Base-by-base conservation (phyloP, 1,284 basidiomycete genomes). In the Cutaneotrichosporon arboriforme region DNA sequence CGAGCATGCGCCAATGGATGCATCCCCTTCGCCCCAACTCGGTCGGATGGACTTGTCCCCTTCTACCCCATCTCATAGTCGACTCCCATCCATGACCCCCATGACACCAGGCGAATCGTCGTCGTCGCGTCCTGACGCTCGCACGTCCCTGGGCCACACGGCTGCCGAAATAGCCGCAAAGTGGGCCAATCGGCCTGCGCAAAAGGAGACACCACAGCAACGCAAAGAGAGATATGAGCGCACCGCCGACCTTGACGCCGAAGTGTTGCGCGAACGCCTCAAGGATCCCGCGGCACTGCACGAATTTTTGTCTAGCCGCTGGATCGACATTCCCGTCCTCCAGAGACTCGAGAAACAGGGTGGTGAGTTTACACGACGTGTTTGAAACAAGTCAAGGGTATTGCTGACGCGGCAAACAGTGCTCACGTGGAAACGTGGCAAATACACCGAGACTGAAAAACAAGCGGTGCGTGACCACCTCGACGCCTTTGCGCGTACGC, bases 401-500 rank as follows among this genome's bases (percentile, higher is more conserved):
- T 31, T 5, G 45, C 51, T 62, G 46, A 56, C 49, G 26, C 26
- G 26, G 26, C 26, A 31, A 31, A 20, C 44, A 72, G 70, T 71
- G 33, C 37, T 73, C 33, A 56, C 39, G 3, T 66, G 64, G 55
- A 67, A 65, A 47, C 63, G 63, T 31, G 70, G 70, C 8, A 67
- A 64, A 38, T 67, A 67, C 38, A 54, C 58, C 8, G 54, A 58
- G 13, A 52, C 52, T 1, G 70, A 73, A 53, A 58, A 62, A 31
- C 40, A 34, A 7, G 60, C 63, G 2, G 52, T 73, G 15, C 52
- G 58, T 13, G 45, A 46, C 15, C 55, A 63, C 23, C 51, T 73
- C 22, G 59, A 61, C 13, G 40, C 51, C 1, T 68, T 69, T 46
- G 45, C 58, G 46, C 49, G 51, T 4, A 67, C 67, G 39, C 46